Evolutionary conservation across 345 rosid species (phyloP).

Genomic region (Cardamine occulta): DNA sequence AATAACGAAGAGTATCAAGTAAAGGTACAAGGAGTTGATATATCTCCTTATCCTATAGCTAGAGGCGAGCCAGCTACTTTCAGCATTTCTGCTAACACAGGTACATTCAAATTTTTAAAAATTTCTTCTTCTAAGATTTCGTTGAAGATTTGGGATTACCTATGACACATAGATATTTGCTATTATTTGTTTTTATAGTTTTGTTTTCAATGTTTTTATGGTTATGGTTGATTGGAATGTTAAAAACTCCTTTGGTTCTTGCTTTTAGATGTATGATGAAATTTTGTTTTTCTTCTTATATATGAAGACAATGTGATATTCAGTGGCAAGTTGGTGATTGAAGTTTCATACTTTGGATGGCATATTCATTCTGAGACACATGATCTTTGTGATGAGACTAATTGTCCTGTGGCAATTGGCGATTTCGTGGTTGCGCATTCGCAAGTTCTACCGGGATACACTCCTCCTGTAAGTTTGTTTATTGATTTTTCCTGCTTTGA

Average conservation of each 20-base stretch:
- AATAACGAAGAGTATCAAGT: constrained; percentile 62
- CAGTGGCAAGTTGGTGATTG: constrained; percentile 77
- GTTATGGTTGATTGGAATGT: neutral
- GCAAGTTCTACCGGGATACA: constrained; percentile 77
- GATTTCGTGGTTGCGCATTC: constrained; percentile 84
- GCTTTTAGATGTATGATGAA: neutral
- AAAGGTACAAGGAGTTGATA: constrained; percentile 63
- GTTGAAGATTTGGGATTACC: too few relatives aligned
- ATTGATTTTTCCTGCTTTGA: neutral
- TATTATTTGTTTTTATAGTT: neutral
- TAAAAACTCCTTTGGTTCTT: neutral
- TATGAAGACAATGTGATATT: constrained; percentile 55
- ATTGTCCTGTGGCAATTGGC: constrained; percentile 78
- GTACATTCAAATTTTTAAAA: constrained; percentile 31
- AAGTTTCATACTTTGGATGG: constrained; percentile 88
- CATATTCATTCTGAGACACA: constrained; percentile 79
- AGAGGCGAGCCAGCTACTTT: constrained; percentile 66
- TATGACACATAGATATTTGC: neutral
- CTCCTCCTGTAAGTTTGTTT: constrained; percentile 81
- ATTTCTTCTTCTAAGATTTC: too few relatives aligned
- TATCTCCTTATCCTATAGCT: constrained; percentile 63
- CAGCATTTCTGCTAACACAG: constrained; percentile 67
- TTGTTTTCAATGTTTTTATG: neutral
- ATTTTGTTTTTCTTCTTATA: neutral
- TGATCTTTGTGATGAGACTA: constrained; percentile 81